Evolutionary conservation across 495 filamentous ascomycete species (phyloP).

Genomic region (Daldinia decipiens): DNA sequence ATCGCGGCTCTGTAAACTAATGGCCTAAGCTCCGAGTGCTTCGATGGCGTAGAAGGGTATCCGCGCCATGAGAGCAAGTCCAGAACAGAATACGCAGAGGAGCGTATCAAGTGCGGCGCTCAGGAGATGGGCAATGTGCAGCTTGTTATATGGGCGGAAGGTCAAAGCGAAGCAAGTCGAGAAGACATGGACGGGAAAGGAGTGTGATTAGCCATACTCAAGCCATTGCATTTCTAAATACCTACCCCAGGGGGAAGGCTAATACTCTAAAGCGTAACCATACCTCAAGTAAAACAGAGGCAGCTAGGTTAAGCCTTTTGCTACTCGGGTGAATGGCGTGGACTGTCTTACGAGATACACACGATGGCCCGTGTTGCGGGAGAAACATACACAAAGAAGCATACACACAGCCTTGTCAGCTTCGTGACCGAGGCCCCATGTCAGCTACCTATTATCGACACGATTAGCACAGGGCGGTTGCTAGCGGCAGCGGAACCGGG

Average conservation of each 20-base stretch:
- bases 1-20: constrained; percentile 12
- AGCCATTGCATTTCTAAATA: constrained; percentile 6
- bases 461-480: constrained; percentile 19
- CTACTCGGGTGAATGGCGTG: too few relatives aligned
- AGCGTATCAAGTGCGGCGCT: neutral
- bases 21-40: constrained; percentile 22
- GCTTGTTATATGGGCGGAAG: neutral
- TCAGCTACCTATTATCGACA: constrained; percentile 9
- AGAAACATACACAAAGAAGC: neutral
- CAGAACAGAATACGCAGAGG: constrained; percentile 1
- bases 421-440: constrained; percentile 25
- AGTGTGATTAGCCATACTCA: constrained; percentile 21
- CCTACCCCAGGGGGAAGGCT: neutral
- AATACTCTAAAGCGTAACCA: constrained; percentile 9
- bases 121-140: neutral
- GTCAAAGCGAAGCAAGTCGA: constrained; percentile 5
- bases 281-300: constrained; percentile 10
- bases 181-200: neutral
- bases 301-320: neutral
- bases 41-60: constrained; percentile 5
- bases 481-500: constrained; percentile 19
- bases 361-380: constrained; percentile 11
- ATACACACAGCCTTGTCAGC: constrained; percentile 24
- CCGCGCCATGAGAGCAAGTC: constrained; percentile 10
- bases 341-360: constrained; percentile 12